A percentile compares a stretch with the other conserved stretches of the same genome.
These are phyloP conservation scores for Aspergillus sp. DNA, from an alignment of 2,329 filamentous ascomycete species.

Conservation along the genomic window DNA sequence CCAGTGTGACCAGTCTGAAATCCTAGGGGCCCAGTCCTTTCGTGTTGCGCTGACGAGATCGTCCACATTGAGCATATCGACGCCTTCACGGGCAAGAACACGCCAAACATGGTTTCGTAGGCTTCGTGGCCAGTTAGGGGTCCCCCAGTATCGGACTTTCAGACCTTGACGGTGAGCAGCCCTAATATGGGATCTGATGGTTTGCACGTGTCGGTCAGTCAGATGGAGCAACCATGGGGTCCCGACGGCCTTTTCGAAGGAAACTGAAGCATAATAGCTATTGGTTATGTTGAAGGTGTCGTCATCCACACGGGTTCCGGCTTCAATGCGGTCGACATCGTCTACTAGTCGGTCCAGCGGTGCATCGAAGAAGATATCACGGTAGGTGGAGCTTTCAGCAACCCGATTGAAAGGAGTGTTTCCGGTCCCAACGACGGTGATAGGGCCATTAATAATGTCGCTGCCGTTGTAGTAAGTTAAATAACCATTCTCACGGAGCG, in stretches of 20 bases:
- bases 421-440: constrained; percentile 56
- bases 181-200: constrained; percentile 52
- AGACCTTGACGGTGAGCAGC: constrained; percentile 53
- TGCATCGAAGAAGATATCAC: constrained; percentile 58
- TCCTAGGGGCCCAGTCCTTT: constrained; percentile 46
- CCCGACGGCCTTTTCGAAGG: constrained; percentile 51
- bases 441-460: constrained; percentile 41
- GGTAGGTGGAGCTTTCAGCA: constrained; percentile 47
- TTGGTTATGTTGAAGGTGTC: constrained; percentile 51
- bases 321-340: constrained; percentile 6
- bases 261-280: constrained; percentile 58
- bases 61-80: constrained; percentile 59
- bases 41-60: constrained; percentile 52
- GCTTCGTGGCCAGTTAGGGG: constrained; percentile 55
- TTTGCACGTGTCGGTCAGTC: constrained; percentile 44
- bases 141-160: constrained; percentile 58
- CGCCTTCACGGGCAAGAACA: constrained; percentile 53
- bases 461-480: constrained; percentile 53
- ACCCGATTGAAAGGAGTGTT: constrained; percentile 53
- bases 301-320: neutral
- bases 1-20: constrained; percentile 34
- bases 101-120: constrained; percentile 57
- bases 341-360: constrained; percentile 45
- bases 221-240: constrained; percentile 51
- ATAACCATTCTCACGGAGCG: constrained; percentile 51